Evolutionary conservation across 2,329 filamentous ascomycete genomes (phyloP).

Genomic region (Lecanicillium sp.): DNA sequence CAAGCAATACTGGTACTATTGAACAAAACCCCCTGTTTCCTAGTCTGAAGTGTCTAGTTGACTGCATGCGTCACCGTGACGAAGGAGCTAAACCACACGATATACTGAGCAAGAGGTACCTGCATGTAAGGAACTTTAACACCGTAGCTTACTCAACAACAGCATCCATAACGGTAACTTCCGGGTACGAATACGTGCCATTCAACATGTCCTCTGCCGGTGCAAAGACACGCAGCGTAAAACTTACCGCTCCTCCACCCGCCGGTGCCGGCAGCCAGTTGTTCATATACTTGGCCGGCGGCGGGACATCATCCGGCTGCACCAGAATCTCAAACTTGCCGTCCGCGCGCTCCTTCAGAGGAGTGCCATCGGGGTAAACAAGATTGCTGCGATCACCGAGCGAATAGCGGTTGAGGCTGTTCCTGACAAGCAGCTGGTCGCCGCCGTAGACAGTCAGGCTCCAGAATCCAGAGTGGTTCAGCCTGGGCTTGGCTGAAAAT

Average conservation of each 20-base stretch:
- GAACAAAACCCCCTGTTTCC: no score
- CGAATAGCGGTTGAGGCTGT: slow-evolving; percentile 15
- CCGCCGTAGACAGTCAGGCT: slow-evolving; percentile 18
- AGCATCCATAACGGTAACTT: neutral
- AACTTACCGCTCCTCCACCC: neutral
- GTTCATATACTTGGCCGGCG: slow-evolving; percentile 17
- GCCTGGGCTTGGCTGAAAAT: slow-evolving; percentile 9
- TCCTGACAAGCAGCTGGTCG: slow-evolving; percentile 15
- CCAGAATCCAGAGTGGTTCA: slow-evolving; percentile 15
- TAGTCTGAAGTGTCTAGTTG: no score
- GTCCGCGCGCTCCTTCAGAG: neutral
- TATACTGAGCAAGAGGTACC: no score
- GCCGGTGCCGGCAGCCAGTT: slow-evolving; percentile 10
- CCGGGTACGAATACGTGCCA: slow-evolving; percentile 2
- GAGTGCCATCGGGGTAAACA: slow-evolving; percentile 16
- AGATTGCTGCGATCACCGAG: slow-evolving; percentile 18
- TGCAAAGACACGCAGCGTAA: slow-evolving; percentile 1
- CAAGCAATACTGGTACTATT: no score
- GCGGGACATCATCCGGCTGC: slow-evolving; percentile 16
- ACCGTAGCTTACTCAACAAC: neutral
- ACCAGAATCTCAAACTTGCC: slow-evolving; percentile 18
- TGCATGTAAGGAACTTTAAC: no score
- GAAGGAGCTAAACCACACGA: no score
- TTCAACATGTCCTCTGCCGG: neutral
- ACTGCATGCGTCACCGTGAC: no score